Evolutionary conservation across 805 yeast species (phyloP), one percentile per base, ranked within the genome.

Genomic region (Kodamaea fukazawae): DNA sequence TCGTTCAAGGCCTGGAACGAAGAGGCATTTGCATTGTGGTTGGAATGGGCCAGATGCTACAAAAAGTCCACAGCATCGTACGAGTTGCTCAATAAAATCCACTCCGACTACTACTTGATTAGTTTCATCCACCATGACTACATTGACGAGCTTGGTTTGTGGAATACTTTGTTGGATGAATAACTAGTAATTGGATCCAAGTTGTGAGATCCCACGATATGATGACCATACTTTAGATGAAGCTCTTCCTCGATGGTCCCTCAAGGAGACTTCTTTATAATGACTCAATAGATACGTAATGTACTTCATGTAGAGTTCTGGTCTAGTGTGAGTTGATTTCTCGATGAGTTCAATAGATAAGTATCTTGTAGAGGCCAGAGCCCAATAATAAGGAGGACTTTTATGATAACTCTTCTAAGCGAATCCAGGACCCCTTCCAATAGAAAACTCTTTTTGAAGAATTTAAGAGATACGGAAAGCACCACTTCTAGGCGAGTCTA

Each of bases 1-100:
- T 87, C 97, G 2, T 91, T 93, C 68, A 77, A 78, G 49, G 96
- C 96, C 0, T 93, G 99, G 99, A 78, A 83, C 50, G 97, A 90
- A 54, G 99, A 93, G 60, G 95, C 96, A 0, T 93, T 88, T 62
- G 74, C 79, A 42, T 84, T 93, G 44, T 86, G 97, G 93, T 64
- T 71, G 29, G 96, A 90, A 59, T 93, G 99, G 99, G 85, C 84
- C 34, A 73, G 83, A 47, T 70, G 93, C 41, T 93, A 89, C 58
- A 75, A 79, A 48, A 65, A 72, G 67, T 64, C 62, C 58, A 61
- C 80, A 10, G 63, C 64, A 17, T 67, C 89, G n/a, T 77, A 73
- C 53, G 63, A 76, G 34, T 71, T 91, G 50, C 73, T 93, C 47
- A 75, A 76, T 40, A 57, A 67, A 13, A 71, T 88, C 26, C 73